These are phyloP conservation scores for Arabidopsis hybrid DNA, from an alignment of 441 rosid genomes.

Conservation along the genomic window DNA sequence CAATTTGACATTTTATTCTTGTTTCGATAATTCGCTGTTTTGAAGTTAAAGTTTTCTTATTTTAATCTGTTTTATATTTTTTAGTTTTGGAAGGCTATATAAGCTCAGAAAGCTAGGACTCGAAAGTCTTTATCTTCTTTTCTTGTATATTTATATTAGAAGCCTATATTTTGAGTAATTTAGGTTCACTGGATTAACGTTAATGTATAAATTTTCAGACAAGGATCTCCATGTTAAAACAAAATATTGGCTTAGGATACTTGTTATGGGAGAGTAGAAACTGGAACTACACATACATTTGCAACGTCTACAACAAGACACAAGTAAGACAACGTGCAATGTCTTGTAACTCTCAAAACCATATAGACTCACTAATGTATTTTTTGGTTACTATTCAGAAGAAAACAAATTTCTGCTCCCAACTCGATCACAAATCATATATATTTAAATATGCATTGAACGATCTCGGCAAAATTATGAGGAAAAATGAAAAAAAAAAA, in stretches of 20 bases:
- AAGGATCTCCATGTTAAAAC: slow-evolving; percentile 1
- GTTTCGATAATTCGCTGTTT: background rate
- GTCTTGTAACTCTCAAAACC: slow-evolving; percentile 47
- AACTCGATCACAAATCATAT: slow-evolving; percentile 31
- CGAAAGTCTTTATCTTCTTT: background rate
- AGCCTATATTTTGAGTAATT: background rate
- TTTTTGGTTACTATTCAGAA: slow-evolving; percentile 31
- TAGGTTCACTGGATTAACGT: slow-evolving; percentile 9
- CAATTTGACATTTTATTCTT: background rate
- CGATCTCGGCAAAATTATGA: slow-evolving; percentile 33
- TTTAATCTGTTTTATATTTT: background rate
- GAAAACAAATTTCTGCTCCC: slow-evolving; percentile 32
- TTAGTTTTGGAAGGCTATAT: background rate
- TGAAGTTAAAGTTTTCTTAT: background rate
- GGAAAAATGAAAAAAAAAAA: slow-evolving; percentile 5
- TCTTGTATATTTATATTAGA: background rate
- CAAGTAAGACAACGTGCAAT: slow-evolving; percentile 41
- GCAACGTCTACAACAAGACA: slow-evolving; percentile 43
- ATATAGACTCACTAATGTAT: slow-evolving; percentile 30
- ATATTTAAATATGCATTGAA: slow-evolving; percentile 27
- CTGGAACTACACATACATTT: slow-evolving; percentile 22
- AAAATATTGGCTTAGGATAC: slow-evolving; percentile 41
- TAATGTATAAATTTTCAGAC: background rate
- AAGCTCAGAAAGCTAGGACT: background rate
- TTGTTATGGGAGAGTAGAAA: slow-evolving; percentile 36